Percentiles rank a stretch among this genome's conserved stretches.
Evolutionary conservation across 331 rosid genomes (phyloP).

Genomic region (Ulmus americana): DNA sequence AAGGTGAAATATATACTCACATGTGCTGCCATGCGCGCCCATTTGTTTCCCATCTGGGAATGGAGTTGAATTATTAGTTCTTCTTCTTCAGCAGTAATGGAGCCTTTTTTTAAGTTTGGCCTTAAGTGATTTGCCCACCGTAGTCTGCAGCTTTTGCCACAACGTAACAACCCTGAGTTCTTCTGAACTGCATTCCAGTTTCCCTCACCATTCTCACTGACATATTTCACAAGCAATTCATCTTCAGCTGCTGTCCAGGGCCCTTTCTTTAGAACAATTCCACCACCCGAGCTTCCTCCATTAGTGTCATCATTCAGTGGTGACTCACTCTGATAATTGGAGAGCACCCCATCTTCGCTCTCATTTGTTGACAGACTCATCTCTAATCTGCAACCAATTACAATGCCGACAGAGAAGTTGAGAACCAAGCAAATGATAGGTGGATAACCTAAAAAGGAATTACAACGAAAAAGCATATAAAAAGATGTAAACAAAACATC

Average conservation of each 20-base stretch:
- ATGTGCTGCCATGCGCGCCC: constrained; percentile 95
- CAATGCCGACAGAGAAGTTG: constrained; percentile 31
- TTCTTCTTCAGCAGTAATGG: constrained; percentile 84
- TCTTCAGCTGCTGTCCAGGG: constrained; percentile 98
- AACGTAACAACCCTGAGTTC: constrained; percentile 80
- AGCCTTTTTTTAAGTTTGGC: constrained; percentile 92
- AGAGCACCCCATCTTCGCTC: constrained; percentile 47
- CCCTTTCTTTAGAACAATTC: constrained; percentile 69
- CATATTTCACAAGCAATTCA: constrained; percentile 75
- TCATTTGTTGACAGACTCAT: constrained; percentile 52
- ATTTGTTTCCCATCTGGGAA: constrained; percentile 86
- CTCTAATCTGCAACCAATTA: constrained; percentile 27
- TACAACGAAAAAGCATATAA: constrained; percentile 1
- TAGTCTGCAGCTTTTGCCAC: constrained; percentile 95
- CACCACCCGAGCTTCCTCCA: constrained; percentile 35
- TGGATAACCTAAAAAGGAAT: constrained; percentile 22
- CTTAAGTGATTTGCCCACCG: constrained; percentile 98
- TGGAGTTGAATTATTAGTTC: constrained; percentile 73
- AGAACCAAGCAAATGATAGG: constrained; percentile 29
- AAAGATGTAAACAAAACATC: no score
- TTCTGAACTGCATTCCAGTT: constrained; percentile 98
- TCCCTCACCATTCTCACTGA: constrained; percentile 88
- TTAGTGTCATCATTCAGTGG: constrained; percentile 47
- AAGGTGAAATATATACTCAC: constrained; percentile 43
- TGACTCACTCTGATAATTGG: constrained; percentile 40